phyloP scores from a whole-genome alignment of 139 green algal genomes.

The Zygnema circumcarinatum region DNA sequence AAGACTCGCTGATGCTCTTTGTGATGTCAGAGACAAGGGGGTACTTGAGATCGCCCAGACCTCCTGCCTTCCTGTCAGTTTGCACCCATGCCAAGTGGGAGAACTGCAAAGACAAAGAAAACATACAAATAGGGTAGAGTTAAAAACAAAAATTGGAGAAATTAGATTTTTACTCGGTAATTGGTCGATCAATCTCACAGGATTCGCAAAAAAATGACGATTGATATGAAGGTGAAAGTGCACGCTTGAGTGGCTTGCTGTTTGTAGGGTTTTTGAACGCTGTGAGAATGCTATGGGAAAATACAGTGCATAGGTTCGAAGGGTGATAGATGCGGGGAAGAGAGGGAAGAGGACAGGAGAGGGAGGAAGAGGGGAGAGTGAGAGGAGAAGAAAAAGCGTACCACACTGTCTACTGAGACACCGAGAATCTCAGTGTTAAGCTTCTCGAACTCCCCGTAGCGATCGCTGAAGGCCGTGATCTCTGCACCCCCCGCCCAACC shows the following conservation, averaged over 20 bases:
- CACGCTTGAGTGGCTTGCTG: too few relatives aligned
- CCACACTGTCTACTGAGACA: constrained; percentile 64
- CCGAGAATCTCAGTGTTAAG: constrained; percentile 83
- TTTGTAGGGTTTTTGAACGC: too few relatives aligned
- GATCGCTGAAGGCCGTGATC: constrained; percentile 98
- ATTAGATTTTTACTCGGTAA: too few relatives aligned
- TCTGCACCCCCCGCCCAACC: constrained; percentile 66
- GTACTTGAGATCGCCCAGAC: constrained; percentile 94
- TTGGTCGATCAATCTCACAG: too few relatives aligned
- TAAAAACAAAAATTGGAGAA: too few relatives aligned
- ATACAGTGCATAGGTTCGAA: too few relatives aligned
- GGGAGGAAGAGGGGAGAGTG: background rate
- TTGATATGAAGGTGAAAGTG: too few relatives aligned
- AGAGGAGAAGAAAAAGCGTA: constrained; percentile 41
- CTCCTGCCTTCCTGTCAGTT: constrained; percentile 79
- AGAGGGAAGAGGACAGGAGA: background rate
- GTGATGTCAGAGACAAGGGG: constrained; percentile 97
- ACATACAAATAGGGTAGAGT: background rate
- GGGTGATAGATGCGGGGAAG: background rate
- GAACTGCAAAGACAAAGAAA: constrained; percentile 77
- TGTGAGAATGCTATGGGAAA: too few relatives aligned
- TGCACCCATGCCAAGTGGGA: constrained; percentile 98
- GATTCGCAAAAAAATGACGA: too few relatives aligned
- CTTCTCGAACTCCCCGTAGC: constrained; percentile 86
- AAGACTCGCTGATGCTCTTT: constrained; percentile 77